Evolutionary conservation across 1,284 basidiomycete species (phyloP).

Genomic region (Heterobasidion parviporum): DNA sequence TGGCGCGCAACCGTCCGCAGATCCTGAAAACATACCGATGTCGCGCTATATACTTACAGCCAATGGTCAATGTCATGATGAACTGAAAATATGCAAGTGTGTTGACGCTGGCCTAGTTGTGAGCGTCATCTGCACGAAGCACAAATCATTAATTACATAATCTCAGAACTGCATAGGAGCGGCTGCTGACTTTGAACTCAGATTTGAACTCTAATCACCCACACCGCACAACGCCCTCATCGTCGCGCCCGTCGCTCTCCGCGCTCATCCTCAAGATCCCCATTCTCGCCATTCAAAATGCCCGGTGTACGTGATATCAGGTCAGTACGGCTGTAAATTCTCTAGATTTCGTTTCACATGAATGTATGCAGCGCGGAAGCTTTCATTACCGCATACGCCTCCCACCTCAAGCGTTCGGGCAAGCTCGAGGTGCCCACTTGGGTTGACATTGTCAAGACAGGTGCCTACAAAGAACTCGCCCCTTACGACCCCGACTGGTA

Average conservation of each 20-base stretch:
- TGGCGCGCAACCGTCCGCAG: too few species aligned
- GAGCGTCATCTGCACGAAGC: background rate
- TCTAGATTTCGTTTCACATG: background rate
- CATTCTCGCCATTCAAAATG: constrained; percentile 49
- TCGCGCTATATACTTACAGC: too few species aligned
- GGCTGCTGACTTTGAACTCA: constrained; percentile 26
- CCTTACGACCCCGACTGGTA: constrained; percentile 99
- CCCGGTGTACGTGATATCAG: constrained; percentile 90
- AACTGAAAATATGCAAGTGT: too few species aligned
- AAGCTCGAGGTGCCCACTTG: constrained; percentile 98
- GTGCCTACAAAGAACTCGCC: constrained; percentile 95
- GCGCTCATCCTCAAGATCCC: constrained; percentile 37
- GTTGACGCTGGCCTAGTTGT: background rate
- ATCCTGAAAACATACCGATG: too few species aligned
- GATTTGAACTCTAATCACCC: constrained; percentile 27
- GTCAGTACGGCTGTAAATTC: constrained; percentile 31
- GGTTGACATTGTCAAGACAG: constrained; percentile 99
- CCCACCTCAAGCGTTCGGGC: constrained; percentile 92
- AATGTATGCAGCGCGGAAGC: constrained; percentile 62
- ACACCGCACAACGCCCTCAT: constrained; percentile 19
- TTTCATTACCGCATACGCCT: constrained; percentile 88
- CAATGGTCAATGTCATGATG: too few species aligned
- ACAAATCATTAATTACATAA: constrained; percentile 9
- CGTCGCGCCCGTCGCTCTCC: constrained; percentile 34
- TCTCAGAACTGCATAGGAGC: constrained; percentile 26